Percentiles rank a stretch among this genome's conserved stretches.
Conservation (phyloP, 768 basidiomycete species). For the Podaxis rugospora region DNA sequence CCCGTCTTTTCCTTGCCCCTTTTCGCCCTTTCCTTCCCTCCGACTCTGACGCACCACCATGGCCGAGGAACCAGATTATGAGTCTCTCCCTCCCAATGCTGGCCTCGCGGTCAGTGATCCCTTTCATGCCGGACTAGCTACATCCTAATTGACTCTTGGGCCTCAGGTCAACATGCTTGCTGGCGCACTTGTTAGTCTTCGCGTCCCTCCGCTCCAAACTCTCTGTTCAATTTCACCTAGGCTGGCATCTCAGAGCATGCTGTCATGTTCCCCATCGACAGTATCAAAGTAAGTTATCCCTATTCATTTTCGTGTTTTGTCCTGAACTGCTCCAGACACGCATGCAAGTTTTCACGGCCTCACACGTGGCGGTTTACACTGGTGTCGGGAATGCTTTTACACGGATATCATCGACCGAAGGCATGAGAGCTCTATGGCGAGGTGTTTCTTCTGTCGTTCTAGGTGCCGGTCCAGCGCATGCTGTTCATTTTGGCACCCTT, state of each 20-base stretch:
- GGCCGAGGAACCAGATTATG: constrained; percentile 18
- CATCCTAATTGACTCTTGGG: constrained; percentile 14
- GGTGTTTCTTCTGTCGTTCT: constrained; percentile 95
- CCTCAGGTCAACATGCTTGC: constrained; percentile 92
- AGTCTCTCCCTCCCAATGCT: constrained; percentile 56
- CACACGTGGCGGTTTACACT: constrained; percentile 81
- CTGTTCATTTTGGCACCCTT: constrained; percentile 94
- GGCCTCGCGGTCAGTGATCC: constrained; percentile 60
- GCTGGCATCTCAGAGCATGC: constrained; percentile 99
- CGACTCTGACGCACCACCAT: constrained; percentile 5
- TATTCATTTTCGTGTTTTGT: neutral
- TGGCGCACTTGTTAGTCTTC: constrained; percentile 77
- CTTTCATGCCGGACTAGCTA: neutral
- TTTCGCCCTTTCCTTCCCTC: neutral
- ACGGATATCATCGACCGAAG: constrained; percentile 92
- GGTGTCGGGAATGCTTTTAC: constrained; percentile 89
- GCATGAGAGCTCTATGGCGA: constrained; percentile 86
- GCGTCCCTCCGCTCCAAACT: neutral
- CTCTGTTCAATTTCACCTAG: constrained; percentile 34
- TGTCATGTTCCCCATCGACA: constrained; percentile 98
- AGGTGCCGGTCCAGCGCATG: constrained; percentile 97
- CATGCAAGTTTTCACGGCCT: constrained; percentile 95
- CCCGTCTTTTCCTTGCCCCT: neutral
- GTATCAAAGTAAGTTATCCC: constrained; percentile 77
- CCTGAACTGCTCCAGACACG: constrained; percentile 65